Percentiles rank a stretch among this genome's conserved stretches.
These are phyloP conservation scores for Fusarium multiceps DNA, from an alignment of 2,329 filamentous ascomycete species.

Conservation along the genomic window DNA sequence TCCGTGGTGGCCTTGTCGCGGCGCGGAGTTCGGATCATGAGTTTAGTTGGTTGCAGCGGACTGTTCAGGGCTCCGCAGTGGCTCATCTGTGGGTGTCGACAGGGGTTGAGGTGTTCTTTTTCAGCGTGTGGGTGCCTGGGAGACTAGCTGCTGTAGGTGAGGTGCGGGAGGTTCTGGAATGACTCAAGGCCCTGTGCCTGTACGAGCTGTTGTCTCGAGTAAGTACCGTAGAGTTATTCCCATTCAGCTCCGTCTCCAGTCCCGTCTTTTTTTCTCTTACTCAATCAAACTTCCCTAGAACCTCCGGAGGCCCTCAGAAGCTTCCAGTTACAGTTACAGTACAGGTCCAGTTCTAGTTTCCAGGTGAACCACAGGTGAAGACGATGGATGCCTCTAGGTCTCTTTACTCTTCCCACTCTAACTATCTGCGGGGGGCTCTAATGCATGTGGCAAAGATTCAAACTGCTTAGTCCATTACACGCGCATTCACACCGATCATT, in stretches of 20 bases:
- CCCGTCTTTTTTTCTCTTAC: conserved; percentile 35
- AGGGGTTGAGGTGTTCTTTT: conserved; percentile 29
- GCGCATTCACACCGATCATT: conserved; percentile 34
- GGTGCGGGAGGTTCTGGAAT: conserved; percentile 40
- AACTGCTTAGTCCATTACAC: conserved; percentile 33
- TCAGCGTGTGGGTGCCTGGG: conserved; percentile 31
- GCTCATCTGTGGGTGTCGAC: conserved; percentile 35
- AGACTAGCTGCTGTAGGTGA: conserved; percentile 5
- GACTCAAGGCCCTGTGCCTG: conserved; percentile 39
- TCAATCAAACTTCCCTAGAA: conserved; percentile 29
- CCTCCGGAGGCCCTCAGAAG: conserved; percentile 16
- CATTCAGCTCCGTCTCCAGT: conserved; percentile 7
- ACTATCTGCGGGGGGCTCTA: conserved; percentile 15
- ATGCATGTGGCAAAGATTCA: conserved; percentile 31
- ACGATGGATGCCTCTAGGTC: neutral
- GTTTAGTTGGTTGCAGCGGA: conserved; percentile 27
- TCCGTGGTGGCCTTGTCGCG: conserved; percentile 33
- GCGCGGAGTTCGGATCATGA: conserved; percentile 36
- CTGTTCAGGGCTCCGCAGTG: conserved; percentile 27
- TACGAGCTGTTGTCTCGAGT: conserved; percentile 12
- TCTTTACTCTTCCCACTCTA: conserved; percentile 2
- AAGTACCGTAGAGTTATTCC: neutral
- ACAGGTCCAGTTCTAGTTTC: conserved; percentile 1
- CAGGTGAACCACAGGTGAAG: conserved; percentile 19
- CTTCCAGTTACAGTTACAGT: neutral